Evolutionary conservation across 2,329 filamentous ascomycete species (phyloP), one percentile per base, ranked within the genome.

Genomic region (Zymoseptoria passerinii): DNA sequence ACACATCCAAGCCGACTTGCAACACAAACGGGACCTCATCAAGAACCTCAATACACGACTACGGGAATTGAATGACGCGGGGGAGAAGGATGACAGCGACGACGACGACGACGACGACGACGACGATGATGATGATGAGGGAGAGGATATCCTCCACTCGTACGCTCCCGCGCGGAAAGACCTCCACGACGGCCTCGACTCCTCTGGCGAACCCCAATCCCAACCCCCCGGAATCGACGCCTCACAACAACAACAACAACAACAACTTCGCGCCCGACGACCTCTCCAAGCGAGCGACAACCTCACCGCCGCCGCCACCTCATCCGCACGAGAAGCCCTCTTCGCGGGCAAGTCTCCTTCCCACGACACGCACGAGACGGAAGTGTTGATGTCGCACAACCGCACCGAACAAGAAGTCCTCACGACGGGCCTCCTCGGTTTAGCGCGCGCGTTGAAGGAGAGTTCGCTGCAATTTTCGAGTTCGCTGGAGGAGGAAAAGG

Each of bases 331-430:
- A 18, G 68, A 71, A 55, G 59, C 67, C 27, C 70, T 78, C 48
- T 77, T 78, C 62, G 55, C 65, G 28, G 57, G 68, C 60, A 58
- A 73, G 2, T 9, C 53, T 2, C 10, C 8, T 7, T 19, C 50
- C 40, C 4, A 57, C 7, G 59, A 58, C 40, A 29, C 55, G 20
- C 61, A 69, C 20, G 66, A 73, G 29, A 72, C 73, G 0, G 90
- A 95, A 75, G 81, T 85, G 0, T 81, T 91, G 29, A 82, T 96
- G 50, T 84, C 89, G 66, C 82, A 88, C 68, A 84, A 95, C 69
- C 87, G 89, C 55, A 79, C 78, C 56, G 90, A 96, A 75, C 92
- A 96, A 73, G 90, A 96, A 72, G 78, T 81, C 35, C 81, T 97
- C 2, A 92, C 92, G 0, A 80, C 83, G 44, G 92, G 89, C 7